Base-by-base conservation (phyloP, 2,329 filamentous ascomycete species). In the Huntiella savannae region DNA sequence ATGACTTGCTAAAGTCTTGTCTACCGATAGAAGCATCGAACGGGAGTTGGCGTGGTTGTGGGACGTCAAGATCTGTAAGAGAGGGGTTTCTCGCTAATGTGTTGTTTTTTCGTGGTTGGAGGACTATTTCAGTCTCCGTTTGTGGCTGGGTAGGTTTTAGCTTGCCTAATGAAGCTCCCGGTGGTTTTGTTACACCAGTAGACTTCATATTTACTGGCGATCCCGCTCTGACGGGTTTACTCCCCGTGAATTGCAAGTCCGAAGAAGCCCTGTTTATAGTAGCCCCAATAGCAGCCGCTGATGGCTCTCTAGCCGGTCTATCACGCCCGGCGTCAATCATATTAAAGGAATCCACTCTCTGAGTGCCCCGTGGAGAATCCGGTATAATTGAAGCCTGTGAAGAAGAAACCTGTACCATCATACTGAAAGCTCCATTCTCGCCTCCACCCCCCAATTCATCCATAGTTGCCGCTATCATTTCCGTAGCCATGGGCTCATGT, bases 21-120 rank as follows among this genome's bases (percentile, higher is more conserved):
- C 47, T 43, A 15, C 22, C 11, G 16, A 16, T 16, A 3, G n/a
- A 33, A 22, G 34, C 39, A 16, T 46, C 43, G 34, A 49, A 49
- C 28, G 47, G 47, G 4, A 49, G 43, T 35, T 45, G 43, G 4
- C 47, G 33, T 12, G 47, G 47, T 13, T 43, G 37, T 16, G 47
- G 47, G 8, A 49, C 47, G 22, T 45, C 47, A 4, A 49, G 47
- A 13, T 41, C 47, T 3, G 43, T 32, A 16, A 49, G n/a, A 3
- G 34, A 39, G 4, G 39, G 38, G 32, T 32, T 4, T 19, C 40
- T 39, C 5, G 15, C 22, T 19, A 41, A 41, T 12, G n/a, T 15
- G n/a, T 28, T 28, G 40, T 7, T 32, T 12, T n/a, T n/a, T 41
- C 40, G 28, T 5, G 22, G 40, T 41, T 32, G 40, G 40, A 11